Evolutionary conservation across 352 stramenopile genomes (phyloP).

Genomic region (Aphanomyces stellatus): DNA sequence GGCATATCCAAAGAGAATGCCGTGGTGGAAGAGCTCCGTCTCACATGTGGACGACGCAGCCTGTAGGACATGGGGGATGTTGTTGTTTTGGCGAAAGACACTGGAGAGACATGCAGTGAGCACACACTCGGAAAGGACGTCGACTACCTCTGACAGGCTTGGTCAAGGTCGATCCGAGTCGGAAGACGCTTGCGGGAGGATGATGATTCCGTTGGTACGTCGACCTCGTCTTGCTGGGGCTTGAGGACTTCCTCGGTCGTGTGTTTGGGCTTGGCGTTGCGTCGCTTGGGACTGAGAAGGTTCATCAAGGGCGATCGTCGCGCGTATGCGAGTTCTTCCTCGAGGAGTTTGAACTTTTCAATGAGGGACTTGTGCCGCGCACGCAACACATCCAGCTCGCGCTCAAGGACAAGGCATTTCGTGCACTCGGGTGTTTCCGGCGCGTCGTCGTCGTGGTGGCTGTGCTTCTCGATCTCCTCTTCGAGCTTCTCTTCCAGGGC

Average conservation of each 20-base stretch:
- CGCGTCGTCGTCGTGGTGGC: background rate
- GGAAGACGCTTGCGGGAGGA: background rate
- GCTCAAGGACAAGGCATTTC: constrained; percentile 3
- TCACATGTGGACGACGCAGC: background rate
- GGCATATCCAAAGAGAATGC: constrained; percentile 11
- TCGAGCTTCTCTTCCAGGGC: background rate
- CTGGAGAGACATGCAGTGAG: background rate
- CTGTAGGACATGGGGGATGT: constrained; percentile 7
- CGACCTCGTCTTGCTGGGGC: background rate
- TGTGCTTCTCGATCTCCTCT: background rate
- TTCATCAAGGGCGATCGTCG: background rate
- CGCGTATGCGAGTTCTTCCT: background rate
- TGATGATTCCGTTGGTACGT: background rate
- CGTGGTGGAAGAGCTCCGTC: constrained; percentile 1
- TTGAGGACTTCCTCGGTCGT: background rate
- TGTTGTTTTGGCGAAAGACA: constrained; percentile 16
- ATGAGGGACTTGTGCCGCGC: constrained; percentile 1
- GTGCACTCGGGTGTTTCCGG: background rate
- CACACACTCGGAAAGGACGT: background rate
- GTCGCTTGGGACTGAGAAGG: background rate
- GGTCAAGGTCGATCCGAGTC: background rate
- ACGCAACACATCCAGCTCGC: constrained; percentile 9
- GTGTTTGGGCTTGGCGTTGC: background rate
- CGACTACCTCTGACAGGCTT: constrained; percentile 11
- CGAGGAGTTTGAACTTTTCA: constrained; percentile 1